Evolutionary conservation across 163 green algal species (phyloP), one percentile per base, ranked within the genome.

Genomic region (Scenedesmus sp.): DNA sequence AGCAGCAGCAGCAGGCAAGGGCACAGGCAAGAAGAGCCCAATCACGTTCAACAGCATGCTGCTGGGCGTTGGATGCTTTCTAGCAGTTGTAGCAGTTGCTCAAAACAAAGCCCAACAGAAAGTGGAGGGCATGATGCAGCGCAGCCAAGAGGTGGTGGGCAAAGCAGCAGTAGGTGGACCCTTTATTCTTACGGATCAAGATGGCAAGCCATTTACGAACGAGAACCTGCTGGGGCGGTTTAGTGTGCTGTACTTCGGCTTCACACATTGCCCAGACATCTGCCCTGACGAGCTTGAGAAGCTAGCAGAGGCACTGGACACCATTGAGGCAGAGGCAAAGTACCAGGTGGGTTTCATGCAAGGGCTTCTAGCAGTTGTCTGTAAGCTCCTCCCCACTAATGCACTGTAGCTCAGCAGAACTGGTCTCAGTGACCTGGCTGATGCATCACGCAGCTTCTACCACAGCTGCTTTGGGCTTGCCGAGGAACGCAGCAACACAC

Each of bases 251-350:
- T 99, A 99, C 92, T 99, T 99, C 95, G 98, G 98, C 30, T 99
- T 99, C 95, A 99, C 98, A 13, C 94, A 96, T 91, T 99, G 98
- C 93, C 98, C 98, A 22, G 98, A 99, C 95, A 99, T 99, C 90
- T 99, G 98, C 92, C 98, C 98, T 4, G 98, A 99, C 73, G 98
- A 99, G 93, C 94, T 99, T 65, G 96, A 99, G 86, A 99, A 99
- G 94, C 93, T 99, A 72, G 95, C 97, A 13, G 93, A 96, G 61
- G 96, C 96, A 2, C 87, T 99, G 7, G 94, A 99, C 89, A 22
- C 93, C 0, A 92, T 98, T 7, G 96, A 96, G 61, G 93, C 93
- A 59, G 43, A 92, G 40, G 76, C 53, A 30, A 91, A 81, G 24
- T 70, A 87, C n/a, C 56, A 88, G 44, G 72, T 81, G 72, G 72